phyloP scores from a whole-genome alignment of 2,329 filamentous ascomycete species.

The Chaetomiaceae sp. region DNA sequence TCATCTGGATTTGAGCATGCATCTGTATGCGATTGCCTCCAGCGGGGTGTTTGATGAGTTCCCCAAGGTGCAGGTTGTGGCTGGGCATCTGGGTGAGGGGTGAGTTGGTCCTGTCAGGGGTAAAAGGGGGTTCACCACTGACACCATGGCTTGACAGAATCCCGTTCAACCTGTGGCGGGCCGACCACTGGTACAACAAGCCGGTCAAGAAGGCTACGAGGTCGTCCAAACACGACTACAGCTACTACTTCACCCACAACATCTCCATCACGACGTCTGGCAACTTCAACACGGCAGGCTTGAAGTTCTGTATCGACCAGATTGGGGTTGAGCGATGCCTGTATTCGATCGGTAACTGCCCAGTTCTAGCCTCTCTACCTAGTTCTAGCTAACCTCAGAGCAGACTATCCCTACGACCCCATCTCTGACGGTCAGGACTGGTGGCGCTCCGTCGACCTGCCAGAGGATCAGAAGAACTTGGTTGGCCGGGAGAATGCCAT shows the following conservation, averaged over 20 bases:
- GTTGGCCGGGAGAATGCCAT: slow-evolving; percentile 32
- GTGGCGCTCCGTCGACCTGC: slow-evolving; percentile 32
- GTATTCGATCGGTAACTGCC: slow-evolving; percentile 36
- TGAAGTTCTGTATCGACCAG: slow-evolving; percentile 39
- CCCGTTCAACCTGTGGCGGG: slow-evolving; percentile 40
- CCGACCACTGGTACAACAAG: slow-evolving; percentile 43
- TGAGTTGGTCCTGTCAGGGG: slow-evolving; percentile 19
- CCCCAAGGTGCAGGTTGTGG: slow-evolving; percentile 38
- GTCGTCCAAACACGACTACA: slow-evolving; percentile 39
- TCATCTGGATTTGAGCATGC: slow-evolving; percentile 41
- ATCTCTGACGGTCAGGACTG: slow-evolving; percentile 33
- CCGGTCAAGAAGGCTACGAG: slow-evolving; percentile 35
- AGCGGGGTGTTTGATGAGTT: slow-evolving; percentile 41
- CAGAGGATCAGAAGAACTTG: slow-evolving; percentile 27
- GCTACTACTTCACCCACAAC: slow-evolving; percentile 38
- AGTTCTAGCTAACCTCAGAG: background rate
- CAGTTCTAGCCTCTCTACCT: no score
- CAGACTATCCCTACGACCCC: slow-evolving; percentile 35
- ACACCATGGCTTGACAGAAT: slow-evolving; percentile 33
- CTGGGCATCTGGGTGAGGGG: slow-evolving; percentile 42
- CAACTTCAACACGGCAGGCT: slow-evolving; percentile 36
- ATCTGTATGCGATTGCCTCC: slow-evolving; percentile 42
- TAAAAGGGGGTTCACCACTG: background rate
- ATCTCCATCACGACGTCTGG: slow-evolving; percentile 41
- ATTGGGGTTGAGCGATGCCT: slow-evolving; percentile 37